A percentile compares a stretch with the other conserved stretches of the same genome.
These are phyloP conservation scores for Colletotrichum tropicale DNA, from an alignment of 2,329 filamentous ascomycete genomes.

Conservation along the genomic window DNA sequence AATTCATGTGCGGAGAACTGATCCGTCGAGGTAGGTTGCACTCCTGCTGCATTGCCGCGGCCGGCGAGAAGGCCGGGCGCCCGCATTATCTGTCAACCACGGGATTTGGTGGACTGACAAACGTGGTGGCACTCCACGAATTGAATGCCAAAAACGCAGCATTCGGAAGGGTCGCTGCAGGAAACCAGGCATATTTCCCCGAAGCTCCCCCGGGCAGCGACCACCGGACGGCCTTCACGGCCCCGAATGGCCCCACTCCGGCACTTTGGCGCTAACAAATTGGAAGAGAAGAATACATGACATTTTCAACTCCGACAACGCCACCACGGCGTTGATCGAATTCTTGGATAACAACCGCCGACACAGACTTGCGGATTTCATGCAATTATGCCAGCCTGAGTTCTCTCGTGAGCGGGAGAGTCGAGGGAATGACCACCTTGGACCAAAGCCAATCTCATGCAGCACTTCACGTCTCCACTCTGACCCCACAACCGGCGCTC, in stretches of 20 bases:
- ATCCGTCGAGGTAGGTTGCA: not conserved
- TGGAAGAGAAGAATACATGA: not conserved
- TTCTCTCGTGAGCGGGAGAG: not conserved
- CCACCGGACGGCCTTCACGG: not conserved
- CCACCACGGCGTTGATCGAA: fast-evolving
- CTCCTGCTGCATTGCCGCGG: not conserved
- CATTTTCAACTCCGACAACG: not conserved
- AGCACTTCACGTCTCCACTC: not conserved
- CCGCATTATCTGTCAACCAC: not conserved
- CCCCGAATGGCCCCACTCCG: not conserved
- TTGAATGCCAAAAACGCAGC: not conserved
- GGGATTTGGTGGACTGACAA: not conserved
- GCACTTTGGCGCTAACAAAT: not conserved
- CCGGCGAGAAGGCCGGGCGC: not conserved
- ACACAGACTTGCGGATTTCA: fast-evolving
- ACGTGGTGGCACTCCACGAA: not conserved
- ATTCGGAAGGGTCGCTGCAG: not conserved
- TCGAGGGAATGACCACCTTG: not conserved
- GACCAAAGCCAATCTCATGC: not conserved
- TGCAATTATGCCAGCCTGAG: fast-evolving
- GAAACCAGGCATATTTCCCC: not conserved
- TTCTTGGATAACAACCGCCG: fast-evolving
- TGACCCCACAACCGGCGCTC: not conserved
- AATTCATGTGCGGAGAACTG: not conserved
- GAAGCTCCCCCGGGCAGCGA: not conserved